Conservation (phyloP, 2,329 filamentous ascomycete genomes). For the Microsporum audouinii region DNA sequence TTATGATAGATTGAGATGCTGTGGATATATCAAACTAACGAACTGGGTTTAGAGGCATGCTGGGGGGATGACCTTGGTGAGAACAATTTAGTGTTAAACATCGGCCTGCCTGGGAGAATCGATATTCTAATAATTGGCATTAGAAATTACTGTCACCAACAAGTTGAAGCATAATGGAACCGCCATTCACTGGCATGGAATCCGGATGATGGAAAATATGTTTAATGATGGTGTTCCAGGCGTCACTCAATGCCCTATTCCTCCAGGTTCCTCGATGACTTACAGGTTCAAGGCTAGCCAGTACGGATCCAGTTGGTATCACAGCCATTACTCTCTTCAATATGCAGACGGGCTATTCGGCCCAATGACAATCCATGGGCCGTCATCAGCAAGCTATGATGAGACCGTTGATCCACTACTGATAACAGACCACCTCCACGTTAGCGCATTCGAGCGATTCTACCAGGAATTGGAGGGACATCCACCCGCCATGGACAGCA, state of each 20-base stretch:
- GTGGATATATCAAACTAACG: neutral
- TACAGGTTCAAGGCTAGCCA: slow-evolving; percentile 22
- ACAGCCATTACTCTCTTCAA: slow-evolving; percentile 23
- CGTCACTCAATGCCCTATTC: slow-evolving; percentile 32
- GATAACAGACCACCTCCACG: slow-evolving; percentile 24
- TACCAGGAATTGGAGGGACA: slow-evolving; percentile 4
- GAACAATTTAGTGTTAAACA: neutral
- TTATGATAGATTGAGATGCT: neutral
- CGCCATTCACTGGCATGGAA: slow-evolving; percentile 22
- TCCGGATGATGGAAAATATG: slow-evolving; percentile 24
- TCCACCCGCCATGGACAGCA: slow-evolving; percentile 17
- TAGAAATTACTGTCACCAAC: slow-evolving; percentile 13
- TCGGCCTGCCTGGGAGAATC: no score
- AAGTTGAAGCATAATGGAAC: slow-evolving; percentile 14
- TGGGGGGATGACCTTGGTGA: slow-evolving; percentile 13
- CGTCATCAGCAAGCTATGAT: slow-evolving; percentile 30
- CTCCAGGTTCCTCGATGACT: slow-evolving; percentile 26
- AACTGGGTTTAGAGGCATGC: slow-evolving; percentile 8
- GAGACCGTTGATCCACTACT: slow-evolving; percentile 26
- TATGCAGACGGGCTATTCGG: slow-evolving; percentile 24
- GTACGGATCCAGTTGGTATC: slow-evolving; percentile 26
- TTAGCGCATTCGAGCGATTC: slow-evolving; percentile 10
- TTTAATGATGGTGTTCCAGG: slow-evolving; percentile 23
- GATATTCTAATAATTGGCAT: neutral
- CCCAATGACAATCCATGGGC: slow-evolving; percentile 29